A percentile compares a stretch with the other conserved stretches of the same genome.
These are phyloP conservation scores for Citeromyces hawaiiensis DNA, from an alignment of 1,139 yeast species.

Conservation along the genomic window DNA sequence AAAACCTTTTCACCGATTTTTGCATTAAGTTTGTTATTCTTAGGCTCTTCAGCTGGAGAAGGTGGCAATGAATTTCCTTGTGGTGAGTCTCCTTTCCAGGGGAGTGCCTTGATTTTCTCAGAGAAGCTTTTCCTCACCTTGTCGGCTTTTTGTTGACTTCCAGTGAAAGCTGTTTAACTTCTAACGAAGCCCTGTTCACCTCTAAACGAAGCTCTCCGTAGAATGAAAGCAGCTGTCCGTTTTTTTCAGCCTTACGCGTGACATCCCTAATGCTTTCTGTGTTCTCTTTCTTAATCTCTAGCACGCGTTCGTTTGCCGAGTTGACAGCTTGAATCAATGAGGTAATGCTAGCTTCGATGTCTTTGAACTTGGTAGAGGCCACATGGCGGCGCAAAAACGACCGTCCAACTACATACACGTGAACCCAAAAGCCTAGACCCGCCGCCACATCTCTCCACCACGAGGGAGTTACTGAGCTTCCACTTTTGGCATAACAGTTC, in stretches of 20 bases:
- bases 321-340: background rate
- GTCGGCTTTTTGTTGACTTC: conserved; percentile 4
- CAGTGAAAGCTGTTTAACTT: background rate
- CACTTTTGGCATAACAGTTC: background rate
- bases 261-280: background rate
- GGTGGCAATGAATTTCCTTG: background rate
- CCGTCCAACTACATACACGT: background rate
- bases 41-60: background rate
- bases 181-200: background rate
- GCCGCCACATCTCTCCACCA: background rate
- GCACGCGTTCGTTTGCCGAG: background rate
- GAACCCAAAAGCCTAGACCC: background rate
- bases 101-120: background rate
- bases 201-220: background rate
- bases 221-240: background rate
- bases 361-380: background rate
- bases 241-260: background rate
- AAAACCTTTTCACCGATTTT: conserved; percentile 9
- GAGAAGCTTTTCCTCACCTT: background rate
- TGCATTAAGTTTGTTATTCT: background rate
- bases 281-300: background rate
- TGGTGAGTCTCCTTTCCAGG: background rate
- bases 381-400: background rate
- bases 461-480: background rate
- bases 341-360: background rate